Percentiles rank a stretch among this genome's conserved stretches.
Conservation (phyloP, 2,329 filamentous ascomycete genomes). For the Fusarium equiseti region DNA sequence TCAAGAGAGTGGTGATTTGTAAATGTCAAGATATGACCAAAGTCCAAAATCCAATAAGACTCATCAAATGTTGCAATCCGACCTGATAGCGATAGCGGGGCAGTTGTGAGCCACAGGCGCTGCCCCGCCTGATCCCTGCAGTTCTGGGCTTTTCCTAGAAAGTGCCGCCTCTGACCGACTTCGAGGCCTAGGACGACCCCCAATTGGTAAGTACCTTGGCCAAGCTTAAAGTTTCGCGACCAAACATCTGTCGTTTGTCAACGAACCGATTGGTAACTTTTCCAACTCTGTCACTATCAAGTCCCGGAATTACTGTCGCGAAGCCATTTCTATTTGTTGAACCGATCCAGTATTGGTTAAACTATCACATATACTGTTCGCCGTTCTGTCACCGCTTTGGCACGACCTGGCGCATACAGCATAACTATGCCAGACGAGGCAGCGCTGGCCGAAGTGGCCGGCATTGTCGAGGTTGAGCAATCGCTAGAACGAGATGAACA, state of each 20-base stretch:
- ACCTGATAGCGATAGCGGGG: constrained; percentile 43
- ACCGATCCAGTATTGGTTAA: background rate
- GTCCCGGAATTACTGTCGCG: background rate
- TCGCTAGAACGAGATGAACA: constrained; percentile 56
- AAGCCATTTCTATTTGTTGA: background rate
- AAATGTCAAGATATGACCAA: constrained; percentile 30
- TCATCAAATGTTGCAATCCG: constrained; percentile 32
- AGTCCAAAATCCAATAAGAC: constrained; percentile 33
- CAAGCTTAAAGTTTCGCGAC: constrained; percentile 17
- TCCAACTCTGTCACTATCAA: background rate
- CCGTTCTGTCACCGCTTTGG: background rate
- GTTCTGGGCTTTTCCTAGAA: constrained; percentile 25
- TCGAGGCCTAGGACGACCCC: constrained; percentile 5
- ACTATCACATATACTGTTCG: background rate
- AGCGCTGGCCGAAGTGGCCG: constrained; percentile 42
- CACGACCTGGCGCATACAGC: background rate
- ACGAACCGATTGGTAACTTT: constrained; percentile 8
- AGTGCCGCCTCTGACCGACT: constrained; percentile 48
- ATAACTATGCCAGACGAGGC: constrained; percentile 38
- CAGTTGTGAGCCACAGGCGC: constrained; percentile 28
- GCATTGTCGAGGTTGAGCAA: constrained; percentile 48
- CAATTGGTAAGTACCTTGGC: constrained; percentile 34
- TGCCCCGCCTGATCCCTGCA: constrained; percentile 49
- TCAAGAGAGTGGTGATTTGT: constrained; percentile 36
- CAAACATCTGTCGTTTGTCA: constrained; percentile 6